These are phyloP conservation scores for Elsinoe ampelina DNA, from an alignment of 2,329 filamentous ascomycete genomes.

Conservation along the genomic window DNA sequence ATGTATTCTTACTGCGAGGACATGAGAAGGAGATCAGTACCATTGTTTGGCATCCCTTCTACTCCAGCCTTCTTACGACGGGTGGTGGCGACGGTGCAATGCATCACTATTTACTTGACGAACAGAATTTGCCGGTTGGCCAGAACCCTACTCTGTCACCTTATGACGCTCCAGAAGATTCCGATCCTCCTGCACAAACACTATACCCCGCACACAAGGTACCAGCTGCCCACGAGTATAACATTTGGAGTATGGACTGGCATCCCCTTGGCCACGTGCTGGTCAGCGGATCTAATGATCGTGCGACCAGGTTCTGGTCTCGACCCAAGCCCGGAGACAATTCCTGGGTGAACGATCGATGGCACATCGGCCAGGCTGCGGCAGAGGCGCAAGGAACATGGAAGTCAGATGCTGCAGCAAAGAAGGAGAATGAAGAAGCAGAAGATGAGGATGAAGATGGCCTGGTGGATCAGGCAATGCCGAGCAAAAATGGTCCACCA, in stretches of 20 bases:
- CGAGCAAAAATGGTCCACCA: constrained; percentile 44
- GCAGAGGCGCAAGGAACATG: constrained; percentile 94
- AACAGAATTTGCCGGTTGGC: constrained; percentile 75
- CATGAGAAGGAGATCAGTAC: constrained; percentile 96
- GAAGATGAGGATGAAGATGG: constrained; percentile 92
- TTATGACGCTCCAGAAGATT: constrained; percentile 74
- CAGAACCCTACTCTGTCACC: constrained; percentile 64
- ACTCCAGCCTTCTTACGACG: constrained; percentile 79
- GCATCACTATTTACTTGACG: constrained; percentile 90
- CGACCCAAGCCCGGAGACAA: constrained; percentile 78
- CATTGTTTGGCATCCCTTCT: constrained; percentile 86
- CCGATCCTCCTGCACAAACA: constrained; percentile 74
- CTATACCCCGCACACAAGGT: constrained; percentile 85
- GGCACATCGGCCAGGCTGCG: constrained; percentile 88
- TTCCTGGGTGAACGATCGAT: constrained; percentile 79
- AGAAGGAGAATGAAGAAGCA: constrained; percentile 82
- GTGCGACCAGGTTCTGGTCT: constrained; percentile 95
- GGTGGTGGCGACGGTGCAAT: constrained; percentile 84
- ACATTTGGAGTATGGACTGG: constrained; percentile 97
- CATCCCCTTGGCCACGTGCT: constrained; percentile 93
- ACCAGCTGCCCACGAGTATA: constrained; percentile 82
- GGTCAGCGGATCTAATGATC: constrained; percentile 90
- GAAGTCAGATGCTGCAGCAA: constrained; percentile 85
- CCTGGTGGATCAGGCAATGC: constrained; percentile 82
- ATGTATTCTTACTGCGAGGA: constrained; percentile 84